phyloP scores from a whole-genome alignment of 2,329 filamentous ascomycete species.

The Cercospora canescens region DNA sequence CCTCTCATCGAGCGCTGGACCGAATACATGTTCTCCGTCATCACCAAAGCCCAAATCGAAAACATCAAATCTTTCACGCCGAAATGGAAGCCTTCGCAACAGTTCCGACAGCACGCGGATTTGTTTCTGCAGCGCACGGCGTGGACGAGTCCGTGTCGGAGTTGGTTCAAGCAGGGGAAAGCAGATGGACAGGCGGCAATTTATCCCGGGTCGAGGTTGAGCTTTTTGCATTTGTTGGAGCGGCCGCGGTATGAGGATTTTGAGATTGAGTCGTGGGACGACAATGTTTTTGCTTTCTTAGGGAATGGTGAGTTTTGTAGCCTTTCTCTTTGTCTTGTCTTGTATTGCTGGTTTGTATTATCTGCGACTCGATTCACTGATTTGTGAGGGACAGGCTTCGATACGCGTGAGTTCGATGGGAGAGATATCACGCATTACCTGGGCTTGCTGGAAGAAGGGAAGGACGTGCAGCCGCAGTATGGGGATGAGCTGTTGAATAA shows the following conservation, averaged over 20 bases:
- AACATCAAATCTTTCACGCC: slow-evolving; percentile 44
- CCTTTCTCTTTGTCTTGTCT: neutral
- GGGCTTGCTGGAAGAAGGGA: slow-evolving; percentile 40
- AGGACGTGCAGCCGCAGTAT: slow-evolving; percentile 44
- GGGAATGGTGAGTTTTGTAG: slow-evolving; percentile 34
- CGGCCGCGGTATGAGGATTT: slow-evolving; percentile 44
- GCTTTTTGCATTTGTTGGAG: slow-evolving; percentile 42
- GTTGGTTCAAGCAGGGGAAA: slow-evolving; percentile 41
- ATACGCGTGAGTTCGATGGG: slow-evolving; percentile 48
- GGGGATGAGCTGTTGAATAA: slow-evolving; percentile 41
- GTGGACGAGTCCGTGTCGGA: slow-evolving; percentile 37
- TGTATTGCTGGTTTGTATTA: neutral
- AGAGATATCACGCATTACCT: slow-evolving; percentile 50
- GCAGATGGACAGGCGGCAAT: slow-evolving; percentile 41
- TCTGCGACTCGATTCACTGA: neutral
- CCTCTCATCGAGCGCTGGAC: slow-evolving; percentile 44
- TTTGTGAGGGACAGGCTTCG: slow-evolving; percentile 36
- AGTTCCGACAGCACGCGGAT: slow-evolving; percentile 44
- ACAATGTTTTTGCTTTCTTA: slow-evolving; percentile 44
- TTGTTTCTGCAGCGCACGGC: slow-evolving; percentile 42
- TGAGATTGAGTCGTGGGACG: slow-evolving; percentile 43
- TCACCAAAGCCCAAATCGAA: slow-evolving; percentile 44
- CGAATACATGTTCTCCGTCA: slow-evolving; percentile 41
- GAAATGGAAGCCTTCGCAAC: slow-evolving; percentile 31
- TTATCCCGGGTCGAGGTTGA: slow-evolving; percentile 41